Conservation (phyloP, 2,329 filamentous ascomycete species). For the Pseudogymnoascus sp. region DNA sequence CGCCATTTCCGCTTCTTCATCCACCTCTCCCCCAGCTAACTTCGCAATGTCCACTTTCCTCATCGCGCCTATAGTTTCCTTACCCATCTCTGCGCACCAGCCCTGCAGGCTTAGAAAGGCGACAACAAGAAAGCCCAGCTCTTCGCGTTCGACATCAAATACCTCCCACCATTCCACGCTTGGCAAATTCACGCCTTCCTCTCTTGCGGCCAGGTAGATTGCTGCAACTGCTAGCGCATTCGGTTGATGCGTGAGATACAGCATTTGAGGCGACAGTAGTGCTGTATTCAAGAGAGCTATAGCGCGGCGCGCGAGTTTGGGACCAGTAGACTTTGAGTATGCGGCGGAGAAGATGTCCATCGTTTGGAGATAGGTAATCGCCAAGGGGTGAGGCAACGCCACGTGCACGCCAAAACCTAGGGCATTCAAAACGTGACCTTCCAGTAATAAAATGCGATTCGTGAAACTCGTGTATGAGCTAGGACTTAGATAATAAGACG, state of each 20-base stretch:
- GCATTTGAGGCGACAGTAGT: conserved; percentile 75
- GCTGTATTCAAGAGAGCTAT: conserved; percentile 80
- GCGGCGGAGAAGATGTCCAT: conserved; percentile 56
- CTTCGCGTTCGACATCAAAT: conserved; percentile 91
- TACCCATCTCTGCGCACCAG: conserved; percentile 28
- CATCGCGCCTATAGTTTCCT: not conserved
- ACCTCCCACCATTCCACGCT: conserved; percentile 94
- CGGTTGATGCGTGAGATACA: conserved; percentile 90
- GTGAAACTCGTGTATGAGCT: conserved; percentile 60
- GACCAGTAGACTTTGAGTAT: conserved; percentile 28
- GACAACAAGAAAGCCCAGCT: conserved; percentile 86
- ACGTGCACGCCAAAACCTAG: conserved; percentile 81
- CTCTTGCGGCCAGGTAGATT: conserved; percentile 80
- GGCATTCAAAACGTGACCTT: conserved; percentile 67
- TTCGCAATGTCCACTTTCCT: not conserved
- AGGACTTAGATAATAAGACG: conserved; percentile 64
- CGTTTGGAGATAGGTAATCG: conserved; percentile 86
- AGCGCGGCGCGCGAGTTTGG: conserved; percentile 54
- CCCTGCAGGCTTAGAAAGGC: conserved; percentile 72
- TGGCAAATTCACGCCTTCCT: conserved; percentile 69
- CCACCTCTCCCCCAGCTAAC: not conserved
- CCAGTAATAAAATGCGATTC: conserved; percentile 59
- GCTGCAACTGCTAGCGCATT: conserved; percentile 77
- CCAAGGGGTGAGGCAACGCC: conserved; percentile 75
- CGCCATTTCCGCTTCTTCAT: not conserved